Conservation (phyloP, 202 grass and related monocot species). For the Carex sylvatica region DNA sequence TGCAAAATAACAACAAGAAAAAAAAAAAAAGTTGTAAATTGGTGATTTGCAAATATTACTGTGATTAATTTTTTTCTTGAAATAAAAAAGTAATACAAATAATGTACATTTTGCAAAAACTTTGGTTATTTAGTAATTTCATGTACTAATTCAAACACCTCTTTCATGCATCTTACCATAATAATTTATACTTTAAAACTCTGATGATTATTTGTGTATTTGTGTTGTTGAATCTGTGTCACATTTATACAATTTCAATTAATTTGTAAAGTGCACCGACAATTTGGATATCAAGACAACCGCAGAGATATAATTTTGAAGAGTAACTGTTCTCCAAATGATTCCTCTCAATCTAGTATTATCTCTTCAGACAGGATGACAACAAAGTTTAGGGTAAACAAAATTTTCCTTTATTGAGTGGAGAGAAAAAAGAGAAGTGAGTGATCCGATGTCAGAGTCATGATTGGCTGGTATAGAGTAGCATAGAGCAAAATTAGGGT, state of each 20-base stretch:
- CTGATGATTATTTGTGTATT: too few relatives aligned
- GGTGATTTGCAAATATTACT: too few relatives aligned
- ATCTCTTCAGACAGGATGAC: constrained; percentile 25
- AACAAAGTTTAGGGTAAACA: background rate
- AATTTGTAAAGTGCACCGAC: too few relatives aligned
- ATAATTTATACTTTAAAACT: background rate
- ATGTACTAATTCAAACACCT: background rate
- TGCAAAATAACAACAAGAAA: too few relatives aligned
- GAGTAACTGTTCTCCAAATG: constrained; percentile 2
- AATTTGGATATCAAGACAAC: too few relatives aligned
- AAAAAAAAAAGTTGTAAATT: too few relatives aligned
- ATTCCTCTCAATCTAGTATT: constrained; percentile 23
- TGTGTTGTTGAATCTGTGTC: too few relatives aligned
- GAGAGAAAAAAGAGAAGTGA: constrained; percentile 6
- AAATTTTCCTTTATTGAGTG: constrained; percentile 20
- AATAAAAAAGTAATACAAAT: too few relatives aligned
- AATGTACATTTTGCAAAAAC: too few relatives aligned
- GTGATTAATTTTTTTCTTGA: too few relatives aligned
- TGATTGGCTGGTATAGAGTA: background rate
- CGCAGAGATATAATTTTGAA: background rate
- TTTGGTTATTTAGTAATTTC: background rate
- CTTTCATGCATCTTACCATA: background rate
- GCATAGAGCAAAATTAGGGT: too few relatives aligned
- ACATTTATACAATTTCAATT: too few relatives aligned
- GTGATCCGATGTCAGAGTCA: background rate